Conservation (phyloP, 2,329 filamentous ascomycete genomes). For the Diaporthe capsici region DNA sequence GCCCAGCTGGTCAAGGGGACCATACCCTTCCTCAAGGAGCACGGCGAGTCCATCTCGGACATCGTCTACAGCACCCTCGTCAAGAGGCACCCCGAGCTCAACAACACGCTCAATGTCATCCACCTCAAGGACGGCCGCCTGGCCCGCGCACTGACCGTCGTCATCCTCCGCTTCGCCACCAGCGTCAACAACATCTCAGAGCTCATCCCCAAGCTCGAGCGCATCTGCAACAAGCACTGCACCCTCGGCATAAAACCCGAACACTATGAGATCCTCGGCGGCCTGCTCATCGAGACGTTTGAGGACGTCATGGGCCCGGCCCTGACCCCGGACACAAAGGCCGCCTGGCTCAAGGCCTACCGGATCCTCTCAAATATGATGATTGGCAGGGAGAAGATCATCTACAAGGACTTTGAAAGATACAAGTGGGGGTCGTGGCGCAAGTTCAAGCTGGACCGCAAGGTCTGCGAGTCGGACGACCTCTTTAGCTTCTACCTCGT, state of each 20-base stretch:
- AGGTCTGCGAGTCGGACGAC: slow-evolving; percentile 73
- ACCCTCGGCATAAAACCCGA: slow-evolving; percentile 74
- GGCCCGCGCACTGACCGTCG: slow-evolving; percentile 67
- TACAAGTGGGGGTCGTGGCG: slow-evolving; percentile 74
- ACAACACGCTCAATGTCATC: slow-evolving; percentile 76
- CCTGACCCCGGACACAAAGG: slow-evolving; percentile 72
- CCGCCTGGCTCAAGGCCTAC: slow-evolving; percentile 78
- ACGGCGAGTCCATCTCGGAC: slow-evolving; percentile 76
- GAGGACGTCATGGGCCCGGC: slow-evolving; percentile 72
- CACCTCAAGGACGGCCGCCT: slow-evolving; percentile 72
- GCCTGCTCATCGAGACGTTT: slow-evolving; percentile 75
- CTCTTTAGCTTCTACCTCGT: slow-evolving; percentile 77
- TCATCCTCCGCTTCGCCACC: slow-evolving; percentile 76
- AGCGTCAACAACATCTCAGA: slow-evolving; percentile 73
- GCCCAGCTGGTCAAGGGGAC: slow-evolving; percentile 75
- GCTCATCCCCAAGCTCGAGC: slow-evolving; percentile 62
- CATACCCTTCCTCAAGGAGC: slow-evolving; percentile 73
- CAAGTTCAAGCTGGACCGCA: slow-evolving; percentile 73
- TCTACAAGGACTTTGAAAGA: slow-evolving; percentile 67
- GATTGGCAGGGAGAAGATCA: slow-evolving; percentile 70
- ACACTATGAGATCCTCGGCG: slow-evolving; percentile 76
- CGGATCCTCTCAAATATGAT: slow-evolving; percentile 77
- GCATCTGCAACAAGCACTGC: slow-evolving; percentile 76
- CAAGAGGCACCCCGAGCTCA: slow-evolving; percentile 71
- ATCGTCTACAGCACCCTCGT: slow-evolving; percentile 78